Evolutionary conservation across 2,329 filamentous ascomycete genomes (phyloP), one percentile per base, ranked within the genome.

Genomic region (Teratosphaeria zuluensis): DNA sequence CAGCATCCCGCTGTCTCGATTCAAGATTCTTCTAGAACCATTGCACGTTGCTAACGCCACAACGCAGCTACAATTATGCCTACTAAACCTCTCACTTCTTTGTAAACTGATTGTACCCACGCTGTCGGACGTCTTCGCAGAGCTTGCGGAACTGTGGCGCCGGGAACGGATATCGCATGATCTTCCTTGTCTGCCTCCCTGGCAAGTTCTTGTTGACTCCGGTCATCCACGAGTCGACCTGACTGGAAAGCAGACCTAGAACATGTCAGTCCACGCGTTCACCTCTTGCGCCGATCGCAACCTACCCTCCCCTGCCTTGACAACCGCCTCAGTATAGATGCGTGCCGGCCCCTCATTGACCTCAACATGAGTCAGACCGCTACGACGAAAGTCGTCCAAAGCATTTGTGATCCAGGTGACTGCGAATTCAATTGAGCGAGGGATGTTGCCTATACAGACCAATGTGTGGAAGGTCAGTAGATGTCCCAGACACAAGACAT

Each of bases 161-260:
- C 4, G 74, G 70, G 0, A 79, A 79, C 32, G 73, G 73, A 59
- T 81, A 81, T 53, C 79, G 68, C 75, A 75, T 28, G 62, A 81
- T 72, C 8, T 70, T 76, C 53, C 78, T 70, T 60, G 73, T 75
- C 63, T 76, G 72, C 69, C 80, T 80, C 42, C 74, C 69, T 16
- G 70, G 68, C 46, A 81, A 64, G 59, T 81, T 81, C 62, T 73
- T 79, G 62, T 82, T 82, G 1, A 82, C 76, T 0, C 80, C 80
- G 1, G 79, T 82, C 78, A 81, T 81, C 80, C 80, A 82, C 1
- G 74, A 76, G 60, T 82, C 79, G 0, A 80, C 76, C 61, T 80
- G 74, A 59, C 77, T 78, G 0, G 73, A 75, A 73, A 56, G 76
- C 78, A 3, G 77, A 71, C 28, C 75, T 67, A 1, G 82, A 80